Percentiles rank a stretch among this genome's conserved stretches.
phyloP scores from a whole-genome alignment of 148 eudicot genomes.

The Fagopyrum tataricum region DNA sequence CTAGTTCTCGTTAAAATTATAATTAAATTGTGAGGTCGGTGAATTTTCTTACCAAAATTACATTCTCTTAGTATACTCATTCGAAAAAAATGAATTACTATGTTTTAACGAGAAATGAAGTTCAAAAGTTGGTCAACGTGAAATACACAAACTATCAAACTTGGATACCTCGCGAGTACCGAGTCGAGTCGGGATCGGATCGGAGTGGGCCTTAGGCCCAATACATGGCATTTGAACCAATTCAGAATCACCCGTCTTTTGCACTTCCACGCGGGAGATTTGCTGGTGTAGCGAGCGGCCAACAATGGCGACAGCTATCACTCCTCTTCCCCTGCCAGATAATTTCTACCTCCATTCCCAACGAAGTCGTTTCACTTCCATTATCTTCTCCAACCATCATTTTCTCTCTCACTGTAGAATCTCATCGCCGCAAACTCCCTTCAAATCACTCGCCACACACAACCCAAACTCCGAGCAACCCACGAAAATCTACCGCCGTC shows the following conservation, averaged over 20 bases:
- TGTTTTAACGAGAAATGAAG: too few relatives aligned
- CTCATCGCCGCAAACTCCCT: not conserved
- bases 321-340: not conserved
- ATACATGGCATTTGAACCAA: not conserved
- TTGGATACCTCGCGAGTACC: too few relatives aligned
- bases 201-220: not conserved
- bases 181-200: too few relatives aligned
- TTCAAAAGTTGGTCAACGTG: too few relatives aligned
- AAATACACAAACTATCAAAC: too few relatives aligned
- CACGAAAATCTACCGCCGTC: slow-evolving; percentile 9
- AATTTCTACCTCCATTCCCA: not conserved
- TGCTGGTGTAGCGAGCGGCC: not conserved
- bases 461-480: not conserved
- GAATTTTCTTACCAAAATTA: too few relatives aligned
- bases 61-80: too few relatives aligned
- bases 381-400: not conserved
- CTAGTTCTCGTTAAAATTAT: too few relatives aligned
- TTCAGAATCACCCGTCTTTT: not conserved
- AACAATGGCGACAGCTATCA: not conserved
- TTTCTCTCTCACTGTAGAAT: not conserved
- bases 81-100: too few relatives aligned
- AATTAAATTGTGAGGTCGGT: too few relatives aligned
- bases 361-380: not conserved
- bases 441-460: not conserved
- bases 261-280: not conserved